Evolutionary conservation across 1,284 basidiomycete species (phyloP), one percentile per base, ranked within the genome.

Genomic region (Puccinia novopanici): DNA sequence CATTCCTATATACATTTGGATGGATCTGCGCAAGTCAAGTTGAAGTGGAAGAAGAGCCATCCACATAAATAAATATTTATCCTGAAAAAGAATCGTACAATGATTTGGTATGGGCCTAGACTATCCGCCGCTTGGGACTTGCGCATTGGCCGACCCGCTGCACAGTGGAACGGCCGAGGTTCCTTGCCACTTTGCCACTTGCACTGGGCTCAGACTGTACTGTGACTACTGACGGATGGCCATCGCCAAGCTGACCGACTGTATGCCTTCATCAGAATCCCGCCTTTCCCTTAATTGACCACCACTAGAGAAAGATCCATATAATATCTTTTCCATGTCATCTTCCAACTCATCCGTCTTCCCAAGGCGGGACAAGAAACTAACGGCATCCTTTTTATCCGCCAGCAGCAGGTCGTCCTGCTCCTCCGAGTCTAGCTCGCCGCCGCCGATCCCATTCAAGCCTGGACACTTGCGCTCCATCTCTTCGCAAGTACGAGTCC

Each of bases 401-500:
- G 30, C 24, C 15, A 71, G 68, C 24, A 17, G 34, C 30, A 50
- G 45, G 0, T 71, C 68, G 9, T 54, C 68, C 5, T 50, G 48
- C 17, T 68, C 65, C 6, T 45, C 65, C 30, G 30, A 48, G 6
- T 52, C 68, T 4, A 71, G 68, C 42, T 71, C 68, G 19, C 45
- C 50, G 9, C 68, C 68, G 13, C 8, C 10, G 22, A 71, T 71
- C 19, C 68, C 68, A 19, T 71, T 71, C 50, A 71, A 71, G 50
- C 68, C 68, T 30, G 45, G 42, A 5, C 68, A 71, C 30, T 22
- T 71, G 17, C 68, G 68, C 30, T 71, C 68, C 17, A 71, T 50
- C 34, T 71, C 68, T n/a, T 71, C 68, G 8, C 68, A 71, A 71
- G 50, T 54, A 6, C 52, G 50, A 15, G 68, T 71, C n/a, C 68